These are phyloP conservation scores for Nakataea oryzae DNA, from an alignment of 2,329 filamentous ascomycete species.

Conservation along the genomic window DNA sequence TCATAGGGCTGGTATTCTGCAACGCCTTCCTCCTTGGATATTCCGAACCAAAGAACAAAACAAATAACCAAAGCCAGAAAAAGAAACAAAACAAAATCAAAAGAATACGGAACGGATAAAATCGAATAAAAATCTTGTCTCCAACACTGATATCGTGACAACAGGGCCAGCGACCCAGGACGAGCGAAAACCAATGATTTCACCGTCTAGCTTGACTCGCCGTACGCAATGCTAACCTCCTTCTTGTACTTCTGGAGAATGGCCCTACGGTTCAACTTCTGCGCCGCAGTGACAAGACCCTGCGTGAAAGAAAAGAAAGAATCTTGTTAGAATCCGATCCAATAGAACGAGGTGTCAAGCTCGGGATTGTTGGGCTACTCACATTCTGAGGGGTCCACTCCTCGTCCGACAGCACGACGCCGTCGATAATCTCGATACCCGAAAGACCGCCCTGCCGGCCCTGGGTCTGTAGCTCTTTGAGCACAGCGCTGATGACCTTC, in stretches of 20 bases:
- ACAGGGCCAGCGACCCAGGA: background rate
- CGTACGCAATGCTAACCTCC: slow-evolving; percentile 52
- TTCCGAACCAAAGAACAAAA: background rate
- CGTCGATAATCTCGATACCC: slow-evolving; percentile 61
- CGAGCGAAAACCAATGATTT: background rate
- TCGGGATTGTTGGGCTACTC: slow-evolving; percentile 23
- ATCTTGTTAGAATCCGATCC: background rate
- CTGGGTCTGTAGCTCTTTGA: slow-evolving; percentile 52
- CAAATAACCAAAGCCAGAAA: background rate
- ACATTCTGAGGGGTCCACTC: slow-evolving; percentile 70
- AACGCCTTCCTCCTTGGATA: background rate
- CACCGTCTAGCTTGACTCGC: slow-evolving; percentile 13
- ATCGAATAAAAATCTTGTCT: background rate
- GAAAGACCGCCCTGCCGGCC: slow-evolving; percentile 52
- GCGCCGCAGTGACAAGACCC: slow-evolving; percentile 57
- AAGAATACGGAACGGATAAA: slow-evolving; percentile 2
- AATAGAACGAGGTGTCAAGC: background rate
- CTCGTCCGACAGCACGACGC: slow-evolving; percentile 60
- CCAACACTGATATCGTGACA: background rate
- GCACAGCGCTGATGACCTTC: slow-evolving; percentile 51
- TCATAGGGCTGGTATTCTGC: background rate
- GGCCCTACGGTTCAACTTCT: slow-evolving; percentile 62
- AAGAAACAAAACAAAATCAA: slow-evolving; percentile 1
- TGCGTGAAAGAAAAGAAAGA: slow-evolving; percentile 23
- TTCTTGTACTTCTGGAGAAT: slow-evolving; percentile 52